These are phyloP conservation scores for Byssothecium circinans DNA, from an alignment of 2,329 filamentous ascomycete genomes.

Conservation along the genomic window DNA sequence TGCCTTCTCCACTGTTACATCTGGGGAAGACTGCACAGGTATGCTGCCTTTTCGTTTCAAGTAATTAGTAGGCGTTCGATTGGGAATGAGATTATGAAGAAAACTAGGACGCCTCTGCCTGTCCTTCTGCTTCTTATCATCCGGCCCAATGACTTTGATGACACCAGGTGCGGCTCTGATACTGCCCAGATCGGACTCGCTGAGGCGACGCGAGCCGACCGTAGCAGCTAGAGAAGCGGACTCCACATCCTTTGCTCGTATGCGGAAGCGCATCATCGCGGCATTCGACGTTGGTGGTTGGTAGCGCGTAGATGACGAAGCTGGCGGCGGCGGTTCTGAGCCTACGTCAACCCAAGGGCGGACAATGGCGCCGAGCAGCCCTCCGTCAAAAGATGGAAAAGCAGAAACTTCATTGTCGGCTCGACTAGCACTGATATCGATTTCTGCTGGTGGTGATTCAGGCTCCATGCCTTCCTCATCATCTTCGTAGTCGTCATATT, in stretches of 20 bases:
- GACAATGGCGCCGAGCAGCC: conserved; percentile 25
- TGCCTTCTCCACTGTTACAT: conserved; percentile 26
- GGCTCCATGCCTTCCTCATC: conserved; percentile 24
- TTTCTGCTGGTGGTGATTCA: conserved; percentile 40
- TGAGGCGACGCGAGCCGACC: conserved; percentile 67
- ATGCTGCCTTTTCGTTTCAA: conserved; percentile 54
- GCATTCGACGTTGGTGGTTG: conserved; percentile 58
- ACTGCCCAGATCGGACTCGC: conserved; percentile 65
- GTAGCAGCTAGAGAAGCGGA: conserved; percentile 64
- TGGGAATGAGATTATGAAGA: conserved; percentile 51
- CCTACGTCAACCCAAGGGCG: conserved; percentile 55
- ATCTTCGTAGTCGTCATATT: conserved; percentile 41
- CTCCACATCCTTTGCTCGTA: conserved; percentile 55
- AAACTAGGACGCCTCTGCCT: conserved; percentile 56
- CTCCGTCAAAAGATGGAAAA: conserved; percentile 28
- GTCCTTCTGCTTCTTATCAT: conserved; percentile 39
- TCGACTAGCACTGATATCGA: conserved; percentile 30
- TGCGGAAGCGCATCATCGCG: conserved; percentile 57
- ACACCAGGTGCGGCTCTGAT: conserved; percentile 61
- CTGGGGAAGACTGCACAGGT: conserved; percentile 28
- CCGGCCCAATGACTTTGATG: conserved; percentile 61
- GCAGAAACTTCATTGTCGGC: conserved; percentile 30
- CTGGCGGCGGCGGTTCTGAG: conserved; percentile 34
- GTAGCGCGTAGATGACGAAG: conserved; percentile 37
- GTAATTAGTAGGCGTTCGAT: conserved; percentile 46